A percentile compares a stretch with the other conserved stretches of the same genome.
phyloP scores from a whole-genome alignment of 768 basidiomycete species.

The Exidia glandulosa region DNA sequence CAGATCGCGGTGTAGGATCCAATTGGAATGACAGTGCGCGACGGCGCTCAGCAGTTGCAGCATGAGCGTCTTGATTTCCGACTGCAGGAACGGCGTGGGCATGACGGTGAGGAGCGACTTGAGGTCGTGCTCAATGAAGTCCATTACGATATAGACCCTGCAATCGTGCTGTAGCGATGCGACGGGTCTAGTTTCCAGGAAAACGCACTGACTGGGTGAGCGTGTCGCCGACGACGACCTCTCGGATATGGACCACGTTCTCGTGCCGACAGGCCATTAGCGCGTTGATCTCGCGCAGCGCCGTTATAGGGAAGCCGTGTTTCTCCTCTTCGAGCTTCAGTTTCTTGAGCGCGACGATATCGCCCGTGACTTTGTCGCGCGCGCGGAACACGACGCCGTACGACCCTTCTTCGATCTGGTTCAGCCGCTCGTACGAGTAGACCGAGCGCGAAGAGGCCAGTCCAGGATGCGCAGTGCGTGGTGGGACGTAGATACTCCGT shows the following conservation, averaged over 20 bases:
- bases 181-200: not conserved
- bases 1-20: slow-evolving; percentile 95
- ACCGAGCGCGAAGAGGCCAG: slow-evolving; percentile 85
- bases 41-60: slow-evolving; percentile 88
- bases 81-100: slow-evolving; percentile 94
- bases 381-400: slow-evolving; percentile 98
- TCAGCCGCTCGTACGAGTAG: slow-evolving; percentile 85
- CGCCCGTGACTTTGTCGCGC: slow-evolving; percentile 84
- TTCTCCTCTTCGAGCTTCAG: slow-evolving; percentile 98
- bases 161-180: slow-evolving; percentile 3
- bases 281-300: slow-evolving; percentile 89
- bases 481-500: slow-evolving; percentile 59
- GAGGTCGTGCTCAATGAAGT: slow-evolving; percentile 98
- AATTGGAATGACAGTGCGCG: slow-evolving; percentile 86
- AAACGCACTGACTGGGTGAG: slow-evolving; percentile 82
- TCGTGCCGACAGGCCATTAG: slow-evolving; percentile 91
- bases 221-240: slow-evolving; percentile 97
- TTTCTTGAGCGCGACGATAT: slow-evolving; percentile 95
- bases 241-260: slow-evolving; percentile 93
- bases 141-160: slow-evolving; percentile 99
- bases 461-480: slow-evolving; percentile 63
- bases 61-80: slow-evolving; percentile 96
- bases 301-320: slow-evolving; percentile 96
- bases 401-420: slow-evolving; percentile 97
- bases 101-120: slow-evolving; percentile 90